Conservation (phyloP, 1,284 basidiomycete genomes). For the Heterobasidion annosum region DNA sequence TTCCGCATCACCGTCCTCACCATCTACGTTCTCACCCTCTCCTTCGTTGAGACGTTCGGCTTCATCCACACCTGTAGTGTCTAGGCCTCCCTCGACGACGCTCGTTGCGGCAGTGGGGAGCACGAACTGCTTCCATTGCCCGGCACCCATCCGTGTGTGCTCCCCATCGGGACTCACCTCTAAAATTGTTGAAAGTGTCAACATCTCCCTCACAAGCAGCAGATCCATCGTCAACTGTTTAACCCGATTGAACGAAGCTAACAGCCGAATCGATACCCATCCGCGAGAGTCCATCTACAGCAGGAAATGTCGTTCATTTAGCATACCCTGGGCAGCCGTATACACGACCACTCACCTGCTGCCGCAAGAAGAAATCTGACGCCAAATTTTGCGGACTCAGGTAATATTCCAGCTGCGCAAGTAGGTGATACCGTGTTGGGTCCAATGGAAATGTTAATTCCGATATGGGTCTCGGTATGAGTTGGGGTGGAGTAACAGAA, state of each 20-base stretch:
- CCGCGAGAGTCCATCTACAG: constrained; percentile 81
- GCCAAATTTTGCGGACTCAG: constrained; percentile 81
- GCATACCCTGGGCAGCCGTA: not conserved
- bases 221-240: constrained; percentile 59
- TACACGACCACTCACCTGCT: constrained; percentile 43
- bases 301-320: not conserved
- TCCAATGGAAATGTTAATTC: constrained; percentile 54
- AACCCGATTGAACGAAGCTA: constrained; percentile 85
- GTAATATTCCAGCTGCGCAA: constrained; percentile 86
- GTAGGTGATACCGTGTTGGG: constrained; percentile 51
- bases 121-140: constrained; percentile 57
- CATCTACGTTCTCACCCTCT: not conserved
- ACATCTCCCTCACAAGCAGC: constrained; percentile 62
- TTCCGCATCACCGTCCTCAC: constrained; percentile 2
- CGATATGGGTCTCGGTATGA: constrained; percentile 51
- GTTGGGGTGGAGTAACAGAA: constrained; percentile 22
- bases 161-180: constrained; percentile 52
- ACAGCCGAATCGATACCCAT: constrained; percentile 76
- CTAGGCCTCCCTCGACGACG: constrained; percentile 21
- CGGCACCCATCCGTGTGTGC: constrained; percentile 56
- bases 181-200: constrained; percentile 58
- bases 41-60: constrained; percentile 5
- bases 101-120: constrained; percentile 59
- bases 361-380: constrained; percentile 73
- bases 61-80: constrained; percentile 2